Conservation (phyloP, 1,139 yeast genomes). For the Spathaspora sp. region DNA sequence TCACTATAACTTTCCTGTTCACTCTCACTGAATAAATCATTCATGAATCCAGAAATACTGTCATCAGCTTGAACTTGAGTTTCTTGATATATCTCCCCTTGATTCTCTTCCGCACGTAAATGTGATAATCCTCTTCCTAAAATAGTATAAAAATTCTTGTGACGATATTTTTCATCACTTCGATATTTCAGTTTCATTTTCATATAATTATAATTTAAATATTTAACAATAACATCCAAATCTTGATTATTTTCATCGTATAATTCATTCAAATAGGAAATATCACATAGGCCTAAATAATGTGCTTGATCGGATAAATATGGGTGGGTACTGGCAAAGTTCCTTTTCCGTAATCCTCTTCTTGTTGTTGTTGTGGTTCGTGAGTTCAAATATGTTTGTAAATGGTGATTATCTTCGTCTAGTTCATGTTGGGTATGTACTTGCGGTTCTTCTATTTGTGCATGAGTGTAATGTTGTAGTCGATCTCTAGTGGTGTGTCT, state of each 20-base stretch:
- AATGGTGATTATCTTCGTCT: conserved; percentile 13
- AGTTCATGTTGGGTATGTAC: neutral
- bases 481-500: conserved; percentile 4
- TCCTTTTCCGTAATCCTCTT: conserved; percentile 43
- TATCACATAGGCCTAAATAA: conserved; percentile 40
- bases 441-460: neutral
- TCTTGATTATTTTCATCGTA: conserved; percentile 35
- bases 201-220: conserved; percentile 37
- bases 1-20: conserved; percentile 4
- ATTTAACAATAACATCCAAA: conserved; percentile 33
- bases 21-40: conserved; percentile 10
- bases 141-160: conserved; percentile 40
- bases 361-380: conserved; percentile 14
- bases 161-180: conserved; percentile 38
- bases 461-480: neutral
- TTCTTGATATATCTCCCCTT: conserved; percentile 5
- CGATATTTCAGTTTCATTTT: conserved; percentile 34
- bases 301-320: conserved; percentile 50
- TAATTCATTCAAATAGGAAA: conserved; percentile 37
- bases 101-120: conserved; percentile 11
- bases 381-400: conserved; percentile 15
- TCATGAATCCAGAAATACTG: conserved; percentile 12
- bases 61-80: conserved; percentile 2
- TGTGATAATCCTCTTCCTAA: conserved; percentile 26
- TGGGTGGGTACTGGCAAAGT: conserved; percentile 49